Evolutionary conservation across 495 filamentous ascomycete species (phyloP).

Genomic region (Podospora pseudoanserina): DNA sequence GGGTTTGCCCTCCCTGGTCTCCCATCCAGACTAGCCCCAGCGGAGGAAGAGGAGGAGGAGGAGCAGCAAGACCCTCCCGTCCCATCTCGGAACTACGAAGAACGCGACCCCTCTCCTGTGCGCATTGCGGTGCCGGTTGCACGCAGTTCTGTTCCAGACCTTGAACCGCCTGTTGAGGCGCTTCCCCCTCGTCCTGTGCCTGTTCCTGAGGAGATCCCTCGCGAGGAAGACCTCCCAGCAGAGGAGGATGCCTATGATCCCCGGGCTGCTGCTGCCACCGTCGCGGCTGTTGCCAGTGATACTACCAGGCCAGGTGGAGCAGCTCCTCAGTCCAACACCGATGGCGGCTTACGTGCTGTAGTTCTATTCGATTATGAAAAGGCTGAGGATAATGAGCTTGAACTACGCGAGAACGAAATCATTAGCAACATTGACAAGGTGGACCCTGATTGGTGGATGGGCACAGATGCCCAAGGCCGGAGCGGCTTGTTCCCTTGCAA

Average conservation of each 20-base stretch:
- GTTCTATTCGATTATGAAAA: slow-evolving; percentile 96
- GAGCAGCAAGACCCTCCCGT: slow-evolving; percentile 44
- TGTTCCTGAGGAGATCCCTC: slow-evolving; percentile 57
- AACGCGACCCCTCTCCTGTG: slow-evolving; percentile 61
- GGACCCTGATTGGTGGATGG: slow-evolving; percentile 97
- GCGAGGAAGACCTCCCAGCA: slow-evolving; percentile 60
- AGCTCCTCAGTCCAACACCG: slow-evolving; percentile 22
- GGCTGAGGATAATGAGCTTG: slow-evolving; percentile 93
- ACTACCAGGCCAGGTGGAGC: slow-evolving; percentile 3
- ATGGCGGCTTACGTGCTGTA: slow-evolving; percentile 63
- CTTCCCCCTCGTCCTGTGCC: slow-evolving; percentile 45
- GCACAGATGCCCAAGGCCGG: slow-evolving; percentile 75
- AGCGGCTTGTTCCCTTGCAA: slow-evolving; percentile 91
- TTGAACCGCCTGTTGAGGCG: slow-evolving; percentile 48
- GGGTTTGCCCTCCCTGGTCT: slow-evolving; percentile 73
- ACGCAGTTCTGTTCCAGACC: slow-evolving; percentile 52
- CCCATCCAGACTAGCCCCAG: slow-evolving; percentile 55
- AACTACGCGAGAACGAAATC: slow-evolving; percentile 83
- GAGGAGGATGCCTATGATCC: slow-evolving; percentile 60
- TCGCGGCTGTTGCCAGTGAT: slow-evolving; percentile 31
- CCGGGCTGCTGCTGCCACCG: slow-evolving; percentile 58
- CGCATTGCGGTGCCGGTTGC: slow-evolving; percentile 83
- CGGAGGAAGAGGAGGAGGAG: slow-evolving; percentile 53
- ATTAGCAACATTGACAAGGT: slow-evolving; percentile 98
- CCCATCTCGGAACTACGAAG: slow-evolving; percentile 27